Conservation (phyloP, 1,284 basidiomycete species). For the Athelia sp. region DNA sequence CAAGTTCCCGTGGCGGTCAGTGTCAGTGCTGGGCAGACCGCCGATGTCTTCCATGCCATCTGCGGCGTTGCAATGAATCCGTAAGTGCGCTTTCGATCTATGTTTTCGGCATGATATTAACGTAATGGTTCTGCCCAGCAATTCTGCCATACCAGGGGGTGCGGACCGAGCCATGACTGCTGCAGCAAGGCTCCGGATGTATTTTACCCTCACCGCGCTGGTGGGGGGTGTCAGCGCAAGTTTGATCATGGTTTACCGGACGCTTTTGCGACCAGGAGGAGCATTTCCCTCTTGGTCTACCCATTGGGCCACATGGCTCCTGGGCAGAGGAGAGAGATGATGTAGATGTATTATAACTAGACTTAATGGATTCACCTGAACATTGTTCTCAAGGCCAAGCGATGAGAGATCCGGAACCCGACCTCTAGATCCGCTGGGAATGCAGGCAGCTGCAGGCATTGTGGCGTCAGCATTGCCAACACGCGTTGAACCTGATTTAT, state of each 20-base stretch:
- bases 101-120: conserved; percentile 8
- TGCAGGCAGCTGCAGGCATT: conserved; percentile 2
- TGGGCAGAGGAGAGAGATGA: conserved; percentile 39
- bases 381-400: conserved; percentile 6
- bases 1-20: conserved; percentile 90
- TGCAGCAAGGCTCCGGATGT: conserved; percentile 60
- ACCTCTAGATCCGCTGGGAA: conserved; percentile 4
- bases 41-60: conserved; percentile 87
- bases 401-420: conserved; percentile 3
- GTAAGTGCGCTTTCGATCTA: conserved; percentile 41
- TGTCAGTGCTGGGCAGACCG: conserved; percentile 78
- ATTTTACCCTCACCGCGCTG: conserved; percentile 63
- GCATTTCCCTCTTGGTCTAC: conserved; percentile 47
- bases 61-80: conserved; percentile 83
- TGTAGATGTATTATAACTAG: not conserved
- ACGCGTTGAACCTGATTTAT: conserved; percentile 1
- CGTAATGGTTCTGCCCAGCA: conserved; percentile 31
- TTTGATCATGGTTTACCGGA: conserved; percentile 63
- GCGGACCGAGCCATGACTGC: conserved; percentile 68
- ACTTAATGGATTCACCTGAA: conserved; percentile 1
- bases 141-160: conserved; percentile 72
- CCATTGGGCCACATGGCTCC: conserved; percentile 56
- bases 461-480: conserved; percentile 2
- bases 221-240: conserved; percentile 69
- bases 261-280: conserved; percentile 55